Conservation (phyloP, 169 alveolate species). For the Amoebophrya sp. region DNA sequence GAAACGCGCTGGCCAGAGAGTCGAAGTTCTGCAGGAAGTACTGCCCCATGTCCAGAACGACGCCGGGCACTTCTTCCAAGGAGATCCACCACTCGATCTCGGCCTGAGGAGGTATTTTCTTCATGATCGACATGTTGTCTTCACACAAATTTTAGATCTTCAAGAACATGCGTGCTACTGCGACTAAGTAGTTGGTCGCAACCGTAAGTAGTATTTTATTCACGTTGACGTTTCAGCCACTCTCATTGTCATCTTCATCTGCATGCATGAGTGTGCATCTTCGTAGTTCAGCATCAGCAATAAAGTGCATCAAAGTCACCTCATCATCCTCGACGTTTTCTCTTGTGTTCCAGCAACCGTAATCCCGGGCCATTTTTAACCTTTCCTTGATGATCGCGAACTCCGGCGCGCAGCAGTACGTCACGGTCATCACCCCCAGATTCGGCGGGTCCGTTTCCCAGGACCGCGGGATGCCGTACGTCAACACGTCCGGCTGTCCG, state of each 20-base stretch:
- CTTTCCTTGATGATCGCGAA: not conserved
- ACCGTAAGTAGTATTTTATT: too few species aligned
- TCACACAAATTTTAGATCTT: too few species aligned
- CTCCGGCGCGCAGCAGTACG: not conserved
- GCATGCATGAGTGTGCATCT: too few species aligned
- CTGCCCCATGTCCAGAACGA: slow-evolving; percentile 12
- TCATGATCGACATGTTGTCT: too few species aligned
- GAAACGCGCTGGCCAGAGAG: not conserved
- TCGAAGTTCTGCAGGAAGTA: not conserved
- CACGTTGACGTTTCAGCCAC: too few species aligned
- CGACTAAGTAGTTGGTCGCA: too few species aligned
- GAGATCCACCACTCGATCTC: slow-evolving; percentile 20
- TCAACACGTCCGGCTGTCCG: not conserved
- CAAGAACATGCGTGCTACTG: too few species aligned
- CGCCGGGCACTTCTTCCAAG: not conserved
- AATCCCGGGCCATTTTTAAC: not conserved
- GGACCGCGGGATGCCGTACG: slow-evolving; percentile 1
- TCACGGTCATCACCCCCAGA: not conserved
- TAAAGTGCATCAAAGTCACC: too few species aligned
- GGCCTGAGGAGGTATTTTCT: not conserved
- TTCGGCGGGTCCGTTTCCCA: not conserved
- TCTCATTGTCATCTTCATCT: too few species aligned
- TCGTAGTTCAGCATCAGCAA: too few species aligned
- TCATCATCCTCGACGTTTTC: not conserved
- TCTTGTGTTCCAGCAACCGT: not conserved